Conservation (phyloP, 2,329 filamentous ascomycete species). For the Paraphaeosphaeria minitans region DNA sequence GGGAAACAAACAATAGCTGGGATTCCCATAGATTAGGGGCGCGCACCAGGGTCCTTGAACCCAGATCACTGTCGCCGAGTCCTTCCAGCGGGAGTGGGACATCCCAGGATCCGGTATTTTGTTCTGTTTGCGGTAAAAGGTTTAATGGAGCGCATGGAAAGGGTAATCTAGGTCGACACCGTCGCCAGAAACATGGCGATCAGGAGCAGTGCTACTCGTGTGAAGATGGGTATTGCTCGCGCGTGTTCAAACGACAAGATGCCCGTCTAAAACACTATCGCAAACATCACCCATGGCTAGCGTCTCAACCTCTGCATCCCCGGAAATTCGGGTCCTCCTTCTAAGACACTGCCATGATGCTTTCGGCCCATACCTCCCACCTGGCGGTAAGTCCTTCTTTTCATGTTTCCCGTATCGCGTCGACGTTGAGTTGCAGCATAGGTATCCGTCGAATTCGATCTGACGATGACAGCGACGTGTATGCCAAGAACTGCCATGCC, state of each 20-base stretch:
- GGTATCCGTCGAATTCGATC: neutral
- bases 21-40: no score
- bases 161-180: constrained; percentile 20
- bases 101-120: neutral
- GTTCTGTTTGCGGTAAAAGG: constrained; percentile 1
- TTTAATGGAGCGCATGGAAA: constrained; percentile 11
- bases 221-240: constrained; percentile 11
- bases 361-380: neutral
- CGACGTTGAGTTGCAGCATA: neutral
- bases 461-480: neutral
- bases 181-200: constrained; percentile 11
- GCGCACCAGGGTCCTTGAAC: neutral
- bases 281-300: constrained; percentile 9
- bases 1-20: no score
- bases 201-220: constrained; percentile 8
- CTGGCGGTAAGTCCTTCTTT: neutral
- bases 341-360: neutral
- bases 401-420: neutral
- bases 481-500: neutral
- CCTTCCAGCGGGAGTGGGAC: constrained; percentile 3
- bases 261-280: constrained; percentile 23
- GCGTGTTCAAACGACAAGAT: constrained; percentile 18
- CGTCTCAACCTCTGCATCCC: neutral
- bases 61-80: neutral
- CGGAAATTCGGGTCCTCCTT: neutral